Conservation (phyloP, 164 flowering plant species). For the Macadamia integrifolia region DNA sequence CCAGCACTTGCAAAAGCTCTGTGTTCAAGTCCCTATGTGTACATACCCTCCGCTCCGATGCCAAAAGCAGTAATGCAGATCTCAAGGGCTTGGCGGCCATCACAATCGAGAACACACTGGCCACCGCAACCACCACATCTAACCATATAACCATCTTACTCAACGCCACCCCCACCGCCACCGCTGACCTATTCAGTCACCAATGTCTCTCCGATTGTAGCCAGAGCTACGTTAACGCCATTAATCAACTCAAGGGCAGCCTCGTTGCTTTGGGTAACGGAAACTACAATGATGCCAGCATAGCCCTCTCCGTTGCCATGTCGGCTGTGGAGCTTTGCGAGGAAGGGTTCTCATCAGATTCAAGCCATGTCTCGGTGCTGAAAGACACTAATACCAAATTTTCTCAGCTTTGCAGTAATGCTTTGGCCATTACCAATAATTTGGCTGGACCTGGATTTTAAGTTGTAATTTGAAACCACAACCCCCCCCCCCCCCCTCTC, state of each 20-base stretch:
- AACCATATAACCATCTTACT: neutral
- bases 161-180: neutral
- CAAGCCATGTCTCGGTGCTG: conserved; percentile 2
- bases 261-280: conserved; percentile 15
- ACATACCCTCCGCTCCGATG: conserved; percentile 10
- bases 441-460: neutral
- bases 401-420: conserved; percentile 18
- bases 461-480: no score
- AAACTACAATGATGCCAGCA: conserved; percentile 9
- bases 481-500: no score
- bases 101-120: conserved; percentile 9
- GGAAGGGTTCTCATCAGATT: conserved; percentile 12
- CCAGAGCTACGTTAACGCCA: conserved; percentile 18
- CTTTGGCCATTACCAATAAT: conserved; percentile 17
- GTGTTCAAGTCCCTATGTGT: conserved; percentile 18
- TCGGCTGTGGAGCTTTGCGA: conserved; percentile 20
- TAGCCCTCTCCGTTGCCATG: conserved; percentile 22
- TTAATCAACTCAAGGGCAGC: conserved; percentile 19
- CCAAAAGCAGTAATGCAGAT: conserved; percentile 13
- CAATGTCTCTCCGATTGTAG: conserved; percentile 16
- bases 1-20: conserved; percentile 4
- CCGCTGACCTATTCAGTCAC: neutral
- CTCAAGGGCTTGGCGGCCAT: conserved; percentile 16
- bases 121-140: conserved; percentile 7
- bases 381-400: conserved; percentile 1